Conservation (phyloP, 441 rosid species). For the Corymbia citriodora region DNA sequence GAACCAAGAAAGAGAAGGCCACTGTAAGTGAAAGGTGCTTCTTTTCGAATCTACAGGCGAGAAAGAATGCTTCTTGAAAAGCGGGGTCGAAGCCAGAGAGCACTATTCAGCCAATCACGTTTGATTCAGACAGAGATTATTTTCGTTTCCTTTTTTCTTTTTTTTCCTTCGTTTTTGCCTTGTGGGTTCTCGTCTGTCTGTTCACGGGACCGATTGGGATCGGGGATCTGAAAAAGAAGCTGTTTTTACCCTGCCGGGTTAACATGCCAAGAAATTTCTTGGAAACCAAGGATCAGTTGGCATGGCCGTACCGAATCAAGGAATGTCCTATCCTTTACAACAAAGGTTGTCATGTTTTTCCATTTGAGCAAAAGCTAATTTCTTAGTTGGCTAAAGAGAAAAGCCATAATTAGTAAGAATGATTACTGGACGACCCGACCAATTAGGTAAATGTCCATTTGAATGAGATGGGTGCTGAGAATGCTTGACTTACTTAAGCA, state of each 20-base stretch:
- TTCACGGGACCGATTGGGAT: not conserved
- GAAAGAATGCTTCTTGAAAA: not conserved
- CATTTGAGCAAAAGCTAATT: not conserved
- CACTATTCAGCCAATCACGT: not conserved
- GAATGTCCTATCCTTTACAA: not conserved
- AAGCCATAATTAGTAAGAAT: not conserved
- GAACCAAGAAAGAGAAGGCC: not conserved
- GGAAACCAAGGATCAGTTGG: not conserved
- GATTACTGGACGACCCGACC: not conserved
- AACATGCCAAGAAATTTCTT: not conserved
- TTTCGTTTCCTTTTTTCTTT: not conserved
- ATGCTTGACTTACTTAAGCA: not conserved
- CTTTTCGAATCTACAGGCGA: not conserved
- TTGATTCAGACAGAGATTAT: not conserved
- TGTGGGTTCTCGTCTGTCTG: not conserved
- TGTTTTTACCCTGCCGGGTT: not conserved
- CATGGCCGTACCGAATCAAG: not conserved
- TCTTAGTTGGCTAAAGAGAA: not conserved
- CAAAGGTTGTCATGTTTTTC: not conserved
- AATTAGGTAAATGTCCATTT: not conserved
- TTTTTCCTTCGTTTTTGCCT: not conserved
- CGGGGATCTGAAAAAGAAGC: not conserved
- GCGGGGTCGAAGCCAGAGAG: not conserved
- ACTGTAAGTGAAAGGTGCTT: not conserved
- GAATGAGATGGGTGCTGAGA: not conserved